Evolutionary conservation across 176 grass and related monocot genomes (phyloP).

Genomic region (Sorghum bicolor): DNA sequence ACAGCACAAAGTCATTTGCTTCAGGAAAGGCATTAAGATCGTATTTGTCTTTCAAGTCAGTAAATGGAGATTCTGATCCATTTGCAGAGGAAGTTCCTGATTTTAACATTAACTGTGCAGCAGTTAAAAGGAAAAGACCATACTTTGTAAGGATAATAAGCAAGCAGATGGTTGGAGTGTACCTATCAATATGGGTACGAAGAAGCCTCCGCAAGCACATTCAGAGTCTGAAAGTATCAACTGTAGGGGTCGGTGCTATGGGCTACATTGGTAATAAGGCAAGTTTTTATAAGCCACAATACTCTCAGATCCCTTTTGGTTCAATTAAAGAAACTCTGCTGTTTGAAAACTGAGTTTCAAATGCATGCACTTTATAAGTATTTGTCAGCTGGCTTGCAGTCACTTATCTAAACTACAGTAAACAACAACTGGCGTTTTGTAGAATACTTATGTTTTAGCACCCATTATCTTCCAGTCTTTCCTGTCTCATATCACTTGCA

Average conservation of each 20-base stretch:
- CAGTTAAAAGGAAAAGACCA: constrained; percentile 62
- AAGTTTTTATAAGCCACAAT: constrained; percentile 8
- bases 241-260: constrained; percentile 88
- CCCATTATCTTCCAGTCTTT: not conserved
- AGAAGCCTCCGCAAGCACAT: constrained; percentile 84
- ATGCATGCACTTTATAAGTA: not conserved
- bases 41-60: constrained; percentile 60
- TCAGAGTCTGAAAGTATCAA: constrained; percentile 92
- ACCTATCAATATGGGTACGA: constrained; percentile 87
- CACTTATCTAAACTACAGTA: not conserved
- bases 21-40: constrained; percentile 50
- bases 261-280: constrained; percentile 98
- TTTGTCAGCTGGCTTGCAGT: not conserved
- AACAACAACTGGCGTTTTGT: not conserved
- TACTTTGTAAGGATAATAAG: constrained; percentile 91
- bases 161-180: constrained; percentile 98
- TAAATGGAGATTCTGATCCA: constrained; percentile 36
- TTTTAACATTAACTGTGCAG: constrained; percentile 35
- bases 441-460: constrained; percentile 19
- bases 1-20: constrained; percentile 26
- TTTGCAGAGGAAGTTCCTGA: constrained; percentile 46
- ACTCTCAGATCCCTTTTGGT: not conserved
- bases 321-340: not conserved
- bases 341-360: not conserved
- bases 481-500: not conserved